A percentile compares a stretch with the other conserved stretches of the same genome.
Conservation (phyloP, 1,284 basidiomycete genomes). For the Boletellus sp. region DNA sequence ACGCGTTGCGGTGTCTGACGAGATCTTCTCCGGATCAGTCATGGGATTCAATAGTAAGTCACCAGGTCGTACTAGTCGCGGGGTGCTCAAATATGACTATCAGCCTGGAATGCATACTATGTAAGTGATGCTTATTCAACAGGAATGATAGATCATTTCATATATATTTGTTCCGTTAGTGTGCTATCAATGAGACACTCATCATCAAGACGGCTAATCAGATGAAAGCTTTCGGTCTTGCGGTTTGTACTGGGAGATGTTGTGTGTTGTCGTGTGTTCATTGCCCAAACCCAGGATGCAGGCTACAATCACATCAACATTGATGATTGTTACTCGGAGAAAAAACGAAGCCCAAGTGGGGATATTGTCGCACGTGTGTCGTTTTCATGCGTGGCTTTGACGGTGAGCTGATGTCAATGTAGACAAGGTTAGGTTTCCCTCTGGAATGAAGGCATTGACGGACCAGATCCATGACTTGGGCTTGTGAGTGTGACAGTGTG, state of each 20-base stretch:
- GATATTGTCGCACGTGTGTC: constrained; percentile 44
- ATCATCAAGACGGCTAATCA: constrained; percentile 45
- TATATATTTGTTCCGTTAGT: constrained; percentile 33
- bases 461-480: constrained; percentile 49
- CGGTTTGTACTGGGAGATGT: constrained; percentile 29
- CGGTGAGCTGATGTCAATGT: neutral
- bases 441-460: constrained; percentile 51
- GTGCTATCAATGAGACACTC: constrained; percentile 50
- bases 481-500: constrained; percentile 37
- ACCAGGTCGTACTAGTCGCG: neutral
- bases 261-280: neutral
- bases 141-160: neutral
- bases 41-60: constrained; percentile 34
- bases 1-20: constrained; percentile 7
- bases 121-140: constrained; percentile 30
- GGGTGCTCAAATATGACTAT: constrained; percentile 7
- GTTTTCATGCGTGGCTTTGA: neutral
- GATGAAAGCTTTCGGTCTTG: constrained; percentile 48
- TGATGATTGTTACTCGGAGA: constrained; percentile 59
- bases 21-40: constrained; percentile 8
- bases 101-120: constrained; percentile 61
- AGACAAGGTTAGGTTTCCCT: constrained; percentile 46
- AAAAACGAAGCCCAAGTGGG: constrained; percentile 42
- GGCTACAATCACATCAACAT: constrained; percentile 55
- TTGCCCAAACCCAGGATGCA: constrained; percentile 36